Conservation (phyloP, 441 rosid species). For the Pelargonium australe region DNA sequence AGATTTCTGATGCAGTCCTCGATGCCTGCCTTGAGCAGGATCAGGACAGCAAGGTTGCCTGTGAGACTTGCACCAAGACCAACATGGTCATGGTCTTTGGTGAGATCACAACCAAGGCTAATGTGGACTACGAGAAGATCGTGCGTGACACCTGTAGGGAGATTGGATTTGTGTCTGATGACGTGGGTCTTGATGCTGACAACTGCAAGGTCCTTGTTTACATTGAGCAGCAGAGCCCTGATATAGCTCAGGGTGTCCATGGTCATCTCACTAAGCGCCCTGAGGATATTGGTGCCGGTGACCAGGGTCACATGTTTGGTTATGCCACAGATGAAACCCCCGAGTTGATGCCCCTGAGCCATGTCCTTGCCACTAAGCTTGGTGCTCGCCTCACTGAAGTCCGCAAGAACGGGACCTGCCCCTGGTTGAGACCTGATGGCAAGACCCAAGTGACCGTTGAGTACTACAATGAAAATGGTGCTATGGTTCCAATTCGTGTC, state of each 20-base stretch:
- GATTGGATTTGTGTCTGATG: constrained; percentile 12
- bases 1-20: constrained; percentile 13
- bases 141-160: constrained; percentile 11
- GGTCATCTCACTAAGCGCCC: constrained; percentile 11
- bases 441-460: constrained; percentile 16
- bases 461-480: constrained; percentile 11
- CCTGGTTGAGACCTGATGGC: constrained; percentile 16
- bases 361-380: constrained; percentile 15
- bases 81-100: constrained; percentile 14
- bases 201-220: constrained; percentile 15
- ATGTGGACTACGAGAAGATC: constrained; percentile 11
- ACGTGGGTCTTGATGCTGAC: constrained; percentile 13
- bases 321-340: constrained; percentile 16
- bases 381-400: constrained; percentile 17
- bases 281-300: constrained; percentile 11
- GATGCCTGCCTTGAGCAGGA: constrained; percentile 16
- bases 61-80: constrained; percentile 17
- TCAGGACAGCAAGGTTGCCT: constrained; percentile 15
- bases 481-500: constrained; percentile 16
- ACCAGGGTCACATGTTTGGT: no score
- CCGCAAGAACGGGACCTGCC: constrained; percentile 14
- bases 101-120: constrained; percentile 17
- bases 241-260: not conserved
- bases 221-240: not conserved
- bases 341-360: constrained; percentile 14